Evolutionary conservation across 1,284 basidiomycete species (phyloP), one percentile per base, ranked within the genome.

Genomic region (Rhizoctonia solani): DNA sequence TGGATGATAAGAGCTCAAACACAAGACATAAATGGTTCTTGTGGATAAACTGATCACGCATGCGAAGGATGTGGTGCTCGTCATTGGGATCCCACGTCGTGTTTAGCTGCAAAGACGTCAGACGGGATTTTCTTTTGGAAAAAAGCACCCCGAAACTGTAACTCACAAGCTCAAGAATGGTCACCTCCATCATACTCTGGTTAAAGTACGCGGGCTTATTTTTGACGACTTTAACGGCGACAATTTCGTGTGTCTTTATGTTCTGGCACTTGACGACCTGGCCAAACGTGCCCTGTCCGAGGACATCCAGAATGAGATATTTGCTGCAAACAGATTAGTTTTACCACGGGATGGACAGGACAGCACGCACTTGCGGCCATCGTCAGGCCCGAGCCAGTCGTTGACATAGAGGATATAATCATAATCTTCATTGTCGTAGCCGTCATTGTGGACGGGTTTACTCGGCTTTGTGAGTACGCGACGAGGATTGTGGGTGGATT

Each of bases 251-350:
- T 16, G 95, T 95, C 76, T 89, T 90, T 78, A 99, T 94, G 76
- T 99, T 98, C 78, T 98, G 97, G 76, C 97, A 99, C 78, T 99
- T 99, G 76, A 99, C 97, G 29, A 99, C 96, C 77, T 99, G 96
- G 1, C 97, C 96, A 74, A 99, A 99, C 2, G 96, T 99, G 37
- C 96, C 96, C 78, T 99, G 96, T 14, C 96, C 96, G 34, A 99
- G 85, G 66, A 99, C 93, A 77, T 99, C 97, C 54, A 99, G 86
- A 74, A 99, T 99, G 72, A 99, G 83, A 77, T 98, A 99, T 76
- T 93, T 93, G 79, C 61, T 66, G 9, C 52, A 73, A n/a, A 19
- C 19, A n/a, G 23, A 29, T 54, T 29, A 54, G 56, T 37, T 21
- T 11, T 46, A 46, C 23, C 13, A 41, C 14, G 29, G 29, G 44